These are phyloP conservation scores for Kregervanrija fluxuum DNA, from an alignment of 805 yeast genomes.

Conservation along the genomic window DNA sequence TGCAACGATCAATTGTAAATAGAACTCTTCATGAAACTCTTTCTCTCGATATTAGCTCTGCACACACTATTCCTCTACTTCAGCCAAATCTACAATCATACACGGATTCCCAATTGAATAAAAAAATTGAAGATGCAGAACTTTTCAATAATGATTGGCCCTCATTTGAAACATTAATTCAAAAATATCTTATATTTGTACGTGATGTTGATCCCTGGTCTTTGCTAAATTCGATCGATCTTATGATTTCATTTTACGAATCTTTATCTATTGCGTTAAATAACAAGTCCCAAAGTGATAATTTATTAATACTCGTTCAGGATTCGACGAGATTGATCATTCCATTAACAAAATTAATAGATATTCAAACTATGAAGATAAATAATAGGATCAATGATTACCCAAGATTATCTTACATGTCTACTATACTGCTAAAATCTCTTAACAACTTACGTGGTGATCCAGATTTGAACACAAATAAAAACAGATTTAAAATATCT, in stretches of 20 bases:
- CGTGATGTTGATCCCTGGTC: conserved; percentile 54
- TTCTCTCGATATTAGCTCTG: conserved; percentile 17
- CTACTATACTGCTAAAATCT: conserved; percentile 40
- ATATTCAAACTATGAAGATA: conserved; percentile 32
- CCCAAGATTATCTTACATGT: conserved; percentile 41
- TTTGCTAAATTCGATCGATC: conserved; percentile 44
- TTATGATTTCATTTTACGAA: conserved; percentile 39
- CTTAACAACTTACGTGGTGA: conserved; percentile 45
- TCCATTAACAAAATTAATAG: conserved; percentile 40
- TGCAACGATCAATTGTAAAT: conserved; percentile 5
- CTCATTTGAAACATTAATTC: conserved; percentile 38
- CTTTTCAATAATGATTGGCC: conserved; percentile 30
- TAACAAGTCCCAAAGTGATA: conserved; percentile 28
- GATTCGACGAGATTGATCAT: conserved; percentile 31
- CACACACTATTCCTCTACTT: conserved; percentile 19
- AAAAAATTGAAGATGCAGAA: conserved; percentile 23
- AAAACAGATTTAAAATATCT: conserved; percentile 33
- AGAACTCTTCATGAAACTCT: conserved; percentile 11
- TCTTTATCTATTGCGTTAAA: conserved; percentile 42
- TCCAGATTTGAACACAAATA: conserved; percentile 27
- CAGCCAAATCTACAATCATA: conserved; percentile 19
- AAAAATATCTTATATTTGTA: conserved; percentile 35
- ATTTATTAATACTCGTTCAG: conserved; percentile 30
- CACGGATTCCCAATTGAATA: conserved; percentile 16
- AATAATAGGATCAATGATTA: conserved; percentile 24